Conservation (phyloP, 1,284 basidiomycete species). For the Caloboletus firmus region DNA sequence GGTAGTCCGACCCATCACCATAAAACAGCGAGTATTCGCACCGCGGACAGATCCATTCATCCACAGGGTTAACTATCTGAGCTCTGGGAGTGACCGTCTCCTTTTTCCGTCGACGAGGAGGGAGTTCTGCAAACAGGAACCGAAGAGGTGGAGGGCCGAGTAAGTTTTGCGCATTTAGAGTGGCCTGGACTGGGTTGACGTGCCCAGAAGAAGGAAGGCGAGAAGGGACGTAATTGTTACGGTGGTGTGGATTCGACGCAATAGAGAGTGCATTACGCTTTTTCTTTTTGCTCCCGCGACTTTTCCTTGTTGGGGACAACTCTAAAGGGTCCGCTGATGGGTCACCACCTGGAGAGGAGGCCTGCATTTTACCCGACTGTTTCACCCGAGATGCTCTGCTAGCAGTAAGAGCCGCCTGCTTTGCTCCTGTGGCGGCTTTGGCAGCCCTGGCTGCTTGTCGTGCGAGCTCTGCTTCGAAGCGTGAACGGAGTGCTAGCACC, state of each 20-base stretch:
- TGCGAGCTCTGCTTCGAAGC: constrained; percentile 70
- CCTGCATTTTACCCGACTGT: constrained; percentile 42
- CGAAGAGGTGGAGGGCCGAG: constrained; percentile 60
- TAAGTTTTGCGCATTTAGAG: constrained; percentile 45
- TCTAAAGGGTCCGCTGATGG: constrained; percentile 41
- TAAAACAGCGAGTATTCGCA: constrained; percentile 88
- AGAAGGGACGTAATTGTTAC: constrained; percentile 84
- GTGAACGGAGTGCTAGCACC: constrained; percentile 58
- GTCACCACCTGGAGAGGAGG: constrained; percentile 30
- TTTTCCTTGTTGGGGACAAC: constrained; percentile 34
- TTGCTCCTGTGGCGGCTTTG: constrained; percentile 43
- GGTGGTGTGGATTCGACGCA: constrained; percentile 87
- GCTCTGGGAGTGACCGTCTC: constrained; percentile 29
- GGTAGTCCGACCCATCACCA: constrained; percentile 65
- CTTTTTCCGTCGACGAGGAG: constrained; percentile 46
- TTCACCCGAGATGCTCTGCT: constrained; percentile 36
- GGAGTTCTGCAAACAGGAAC: constrained; percentile 68
- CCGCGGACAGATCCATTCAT: constrained; percentile 87
- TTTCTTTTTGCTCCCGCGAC: constrained; percentile 76
- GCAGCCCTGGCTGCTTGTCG: constrained; percentile 62
- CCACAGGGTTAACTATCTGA: constrained; percentile 59
- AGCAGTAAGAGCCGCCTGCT: constrained; percentile 39
- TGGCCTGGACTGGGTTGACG: constrained; percentile 39
- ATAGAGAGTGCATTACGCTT: constrained; percentile 83
- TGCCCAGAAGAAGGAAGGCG: constrained; percentile 62